phyloP scores from a whole-genome alignment of 2,329 filamentous ascomycete genomes.

The Metarhizium robertsii region DNA sequence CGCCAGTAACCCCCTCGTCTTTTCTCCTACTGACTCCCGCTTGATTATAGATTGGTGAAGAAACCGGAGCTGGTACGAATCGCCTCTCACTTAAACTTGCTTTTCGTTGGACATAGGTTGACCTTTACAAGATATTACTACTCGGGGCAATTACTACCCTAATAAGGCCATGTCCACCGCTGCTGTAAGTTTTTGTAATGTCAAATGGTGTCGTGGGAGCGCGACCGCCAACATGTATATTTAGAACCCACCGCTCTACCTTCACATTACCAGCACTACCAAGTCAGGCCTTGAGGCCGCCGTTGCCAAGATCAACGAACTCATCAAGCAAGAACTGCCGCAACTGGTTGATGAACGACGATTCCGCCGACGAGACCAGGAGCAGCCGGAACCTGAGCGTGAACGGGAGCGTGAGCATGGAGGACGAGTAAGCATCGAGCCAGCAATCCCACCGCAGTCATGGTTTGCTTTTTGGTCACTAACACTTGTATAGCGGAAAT shows the following conservation, averaged over 20 bases:
- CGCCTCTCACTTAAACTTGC: constrained; percentile 18
- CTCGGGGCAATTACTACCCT: constrained; percentile 89
- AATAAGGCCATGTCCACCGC: constrained; percentile 97
- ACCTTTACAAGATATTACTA: constrained; percentile 81
- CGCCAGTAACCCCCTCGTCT: constrained; percentile 50
- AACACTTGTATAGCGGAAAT: constrained; percentile 65
- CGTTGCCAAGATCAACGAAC: constrained; percentile 78
- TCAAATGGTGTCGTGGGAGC: neutral
- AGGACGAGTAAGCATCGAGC: constrained; percentile 47
- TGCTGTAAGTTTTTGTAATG: constrained; percentile 52
- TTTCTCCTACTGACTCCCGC: constrained; percentile 91
- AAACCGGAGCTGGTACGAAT: constrained; percentile 98
- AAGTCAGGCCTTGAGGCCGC: constrained; percentile 90
- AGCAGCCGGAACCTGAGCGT: constrained; percentile 65
- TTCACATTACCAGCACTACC: constrained; percentile 87
- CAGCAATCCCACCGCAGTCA: neutral
- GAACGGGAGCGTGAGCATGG: constrained; percentile 63
- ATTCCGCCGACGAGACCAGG: constrained; percentile 73
- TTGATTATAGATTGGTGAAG: constrained; percentile 97
- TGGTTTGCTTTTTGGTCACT: constrained; percentile 2
- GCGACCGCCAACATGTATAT: neutral
- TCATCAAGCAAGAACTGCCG: constrained; percentile 93
- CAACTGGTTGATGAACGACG: constrained; percentile 91
- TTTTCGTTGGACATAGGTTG: constrained; percentile 38
- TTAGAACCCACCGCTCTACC: constrained; percentile 85